Base-by-base conservation (phyloP, 305 asterid species). In the Plantago lanceolata region DNA sequence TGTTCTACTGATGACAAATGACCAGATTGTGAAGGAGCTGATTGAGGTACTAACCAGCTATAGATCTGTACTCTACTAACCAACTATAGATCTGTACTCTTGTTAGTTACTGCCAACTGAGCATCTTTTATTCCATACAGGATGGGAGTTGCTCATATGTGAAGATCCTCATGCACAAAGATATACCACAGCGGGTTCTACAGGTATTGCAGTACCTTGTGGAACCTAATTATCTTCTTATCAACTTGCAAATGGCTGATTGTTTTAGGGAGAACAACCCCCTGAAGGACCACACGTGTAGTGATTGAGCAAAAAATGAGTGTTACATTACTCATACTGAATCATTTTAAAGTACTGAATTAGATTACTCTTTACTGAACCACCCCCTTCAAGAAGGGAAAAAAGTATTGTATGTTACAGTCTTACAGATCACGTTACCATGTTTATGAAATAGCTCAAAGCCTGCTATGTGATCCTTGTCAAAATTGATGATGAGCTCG, bases 151-250 rank as follows among this genome's bases (percentile, higher is more conserved):
- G 85, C 81, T 78, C 75, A 3, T 82, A 87, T 79, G 78, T 81
- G 65, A 82, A 83, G 73, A 76, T 93, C 73, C 95, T 93, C 56
- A 75, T 83, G 96, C 88, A 82, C 70, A 69, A 68, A 71, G 88
- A 82, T 67, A 61, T 86, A 54, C 87, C 87, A 63, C 71, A 76
- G 72, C 79, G 69, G 68, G 92, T 79, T 71, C 86, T 80, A 61
- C 89, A 93, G 97, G 99, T 93, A 72, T 61, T 51, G 17, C 26
- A 37, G 6, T 57, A 31, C 66, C 20, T 60, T n/a, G 52, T 54
- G 37, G 45, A 17, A 45, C 59, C 19, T 21, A 24, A 48, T 3
- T 48, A 69, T 13, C 65, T 20, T 48, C 26, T 31, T 16, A n/a
- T 49, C 63, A 0, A 15, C 49, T 20, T 68, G 63, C 49, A 68